phyloP scores from a whole-genome alignment of 257 asterid genomes.

The Thymus quinquecostatus region DNA sequence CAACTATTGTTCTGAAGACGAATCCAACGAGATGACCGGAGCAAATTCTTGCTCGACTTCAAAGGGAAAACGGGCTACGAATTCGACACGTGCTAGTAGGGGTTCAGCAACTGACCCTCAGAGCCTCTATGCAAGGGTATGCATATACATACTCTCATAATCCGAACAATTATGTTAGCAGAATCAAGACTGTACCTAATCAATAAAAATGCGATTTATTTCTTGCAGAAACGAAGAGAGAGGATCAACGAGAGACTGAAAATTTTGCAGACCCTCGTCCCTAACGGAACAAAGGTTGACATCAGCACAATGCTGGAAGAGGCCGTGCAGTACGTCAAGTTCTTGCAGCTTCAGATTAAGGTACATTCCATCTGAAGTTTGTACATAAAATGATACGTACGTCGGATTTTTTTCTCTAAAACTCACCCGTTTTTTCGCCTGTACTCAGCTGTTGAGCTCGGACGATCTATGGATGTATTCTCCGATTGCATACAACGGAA shows the following conservation, averaged over 20 bases:
- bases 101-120: slow-evolving; percentile 63
- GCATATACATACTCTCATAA: neutral
- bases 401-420: neutral
- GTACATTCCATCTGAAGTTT: slow-evolving; percentile 13
- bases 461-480: slow-evolving; percentile 75
- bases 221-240: slow-evolving; percentile 57
- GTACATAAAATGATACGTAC: too few species aligned
- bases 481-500: slow-evolving; percentile 69
- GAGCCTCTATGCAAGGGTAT: slow-evolving; percentile 68
- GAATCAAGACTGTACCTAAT: neutral
- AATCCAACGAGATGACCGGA: slow-evolving; percentile 36
- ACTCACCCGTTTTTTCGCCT: neutral
- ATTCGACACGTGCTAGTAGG: slow-evolving; percentile 44
- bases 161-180: too few species aligned
- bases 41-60: slow-evolving; percentile 35
- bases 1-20: slow-evolving; percentile 43
- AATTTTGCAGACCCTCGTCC: slow-evolving; percentile 56
- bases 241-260: slow-evolving; percentile 55
- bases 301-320: slow-evolving; percentile 70
- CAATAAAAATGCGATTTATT: neutral
- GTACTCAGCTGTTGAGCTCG: slow-evolving; percentile 62
- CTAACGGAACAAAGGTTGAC: slow-evolving; percentile 67
- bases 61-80: slow-evolving; percentile 29
- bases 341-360: slow-evolving; percentile 65
- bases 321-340: slow-evolving; percentile 60